Evolutionary conservation across 2,329 filamentous ascomycete species (phyloP).

Genomic region (Arthrobotrys musiformis): DNA sequence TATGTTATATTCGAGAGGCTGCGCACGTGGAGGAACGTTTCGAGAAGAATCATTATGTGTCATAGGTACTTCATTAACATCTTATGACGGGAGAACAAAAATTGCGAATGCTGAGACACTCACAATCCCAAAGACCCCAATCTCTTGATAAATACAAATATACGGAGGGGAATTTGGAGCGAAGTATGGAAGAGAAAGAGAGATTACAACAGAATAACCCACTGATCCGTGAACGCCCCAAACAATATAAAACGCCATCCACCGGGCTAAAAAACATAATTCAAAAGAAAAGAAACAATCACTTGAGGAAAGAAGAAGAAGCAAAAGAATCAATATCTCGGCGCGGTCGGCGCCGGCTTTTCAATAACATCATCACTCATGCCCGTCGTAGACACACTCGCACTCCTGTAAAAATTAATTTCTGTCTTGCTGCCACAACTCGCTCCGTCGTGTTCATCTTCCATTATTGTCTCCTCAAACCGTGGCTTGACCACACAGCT

Average conservation of each 20-base stretch:
- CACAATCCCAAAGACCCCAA: constrained; percentile 16
- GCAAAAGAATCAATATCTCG: constrained; percentile 9
- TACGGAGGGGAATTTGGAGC: neutral
- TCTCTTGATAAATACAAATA: neutral
- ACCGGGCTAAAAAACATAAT: constrained; percentile 9
- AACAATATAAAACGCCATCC: constrained; percentile 18
- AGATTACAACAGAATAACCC: constrained; percentile 13
- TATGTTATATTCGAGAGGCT: neutral
- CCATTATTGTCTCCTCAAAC: constrained; percentile 37
- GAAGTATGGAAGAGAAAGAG: neutral
- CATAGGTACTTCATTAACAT: neutral
- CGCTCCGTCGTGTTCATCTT: constrained; percentile 30
- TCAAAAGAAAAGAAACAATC: constrained; percentile 10
- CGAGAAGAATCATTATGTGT: neutral
- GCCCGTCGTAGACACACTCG: constrained; percentile 36
- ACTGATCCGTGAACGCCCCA: neutral
- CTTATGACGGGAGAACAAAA: neutral
- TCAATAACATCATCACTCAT: constrained; percentile 27
- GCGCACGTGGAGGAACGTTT: neutral
- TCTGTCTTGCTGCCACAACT: constrained; percentile 37
- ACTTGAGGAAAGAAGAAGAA: neutral
- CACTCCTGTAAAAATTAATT: constrained; percentile 34
- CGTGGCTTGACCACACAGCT: constrained; percentile 26
- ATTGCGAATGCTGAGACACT: neutral
- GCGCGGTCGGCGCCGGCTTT: constrained; percentile 6